Base-by-base conservation (phyloP, 1,139 yeast species). In the Schizosaccharomyces versatilis region DNA sequence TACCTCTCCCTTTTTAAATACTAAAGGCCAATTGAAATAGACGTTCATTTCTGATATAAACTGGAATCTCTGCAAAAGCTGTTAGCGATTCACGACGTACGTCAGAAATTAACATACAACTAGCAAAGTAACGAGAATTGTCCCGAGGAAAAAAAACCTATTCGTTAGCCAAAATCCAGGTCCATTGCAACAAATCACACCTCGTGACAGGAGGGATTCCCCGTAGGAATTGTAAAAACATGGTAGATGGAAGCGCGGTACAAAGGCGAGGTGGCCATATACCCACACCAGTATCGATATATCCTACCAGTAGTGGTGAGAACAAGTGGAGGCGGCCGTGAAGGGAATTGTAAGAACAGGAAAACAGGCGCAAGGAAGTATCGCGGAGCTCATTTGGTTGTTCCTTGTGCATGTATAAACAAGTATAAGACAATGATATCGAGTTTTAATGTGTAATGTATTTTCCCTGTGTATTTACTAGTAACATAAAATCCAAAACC, bases 1-100 rank as follows among this genome's bases (percentile, higher is more conserved):
- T 44, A 44, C 49, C 49, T 44, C 49, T 32, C 49, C 49, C 19
- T 44, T 44, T 17, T n/a, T n/a, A 19, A 44, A 44, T 3, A 44
- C 19, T n/a, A 44, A 32, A 6, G 9, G 19, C 49, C 49, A 44
- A 44, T 44, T 44, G 15, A 44, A 44, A 19, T 19, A 44, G 12
- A 44, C 15, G 14, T 9, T 44, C 10, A 44, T n/a, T 24, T 44
- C 49, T 7, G 38, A 5, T 17, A 44, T 15, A 7, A 19, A 44
- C 12, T 36, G 38, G 32, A 44, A 44, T 8, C 32, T 44, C 49
- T 44, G 8, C 3, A 5, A 5, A 24, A 44, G 7, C 14, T 9
- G 38, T 44, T 24, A 44, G 49, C 49, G 19, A 39, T 12, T 9
- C n/a, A 1, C 7, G 19, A 8, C 9, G 32, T 44, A 36, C 36